Base-by-base conservation (phyloP, 2,329 filamentous ascomycete genomes). In the Polychaeton citri region DNA sequence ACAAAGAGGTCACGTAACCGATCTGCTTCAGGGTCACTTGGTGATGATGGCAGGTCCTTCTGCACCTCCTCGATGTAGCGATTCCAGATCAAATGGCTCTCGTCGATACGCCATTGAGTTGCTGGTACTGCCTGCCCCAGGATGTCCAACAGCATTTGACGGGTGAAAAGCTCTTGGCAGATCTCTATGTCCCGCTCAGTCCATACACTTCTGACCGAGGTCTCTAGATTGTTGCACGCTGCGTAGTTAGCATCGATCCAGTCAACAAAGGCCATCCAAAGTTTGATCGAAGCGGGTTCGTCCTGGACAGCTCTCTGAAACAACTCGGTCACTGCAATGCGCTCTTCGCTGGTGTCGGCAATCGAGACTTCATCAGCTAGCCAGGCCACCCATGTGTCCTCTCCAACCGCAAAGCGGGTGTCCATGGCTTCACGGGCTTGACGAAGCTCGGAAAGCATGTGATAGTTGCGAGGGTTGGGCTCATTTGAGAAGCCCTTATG, bases 21-120 rank as follows among this genome's bases (percentile, higher is more conserved):
- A 42, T 72, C 69, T 12, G 83, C 65, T 37, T 68, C 69, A 8
- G 55, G 72, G 65, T 52, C 72, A 61, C 48, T 69, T 51, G 45
- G 72, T 70, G 47, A 64, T 58, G 36, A 69, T 62, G 60, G 68
- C 15, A 87, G 68, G 45, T 81, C 72, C 45, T 81, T 73, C 54
- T 80, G 67, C 53, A 85, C 70, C 36, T 77, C 74, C 4, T 44
- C 44, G 30, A 84, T 68, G 70, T 81, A 88, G 44, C 78, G 75
- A 52, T 87, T 74, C 83, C 83, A 92, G 8, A 90, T 69, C 38
- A 76, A 59, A 52, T 86, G 78, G 51, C 83, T 88, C 54, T 86
- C 81, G 51, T 73, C 73, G 39, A 90, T 64, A 41, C 81, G 79
- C 58, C 79, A 83, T 52, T 78, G 74, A 36, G 82, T 81, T 30